phyloP scores from a whole-genome alignment of 176 grass and related monocot genomes.

The Microstegium vimineum region DNA sequence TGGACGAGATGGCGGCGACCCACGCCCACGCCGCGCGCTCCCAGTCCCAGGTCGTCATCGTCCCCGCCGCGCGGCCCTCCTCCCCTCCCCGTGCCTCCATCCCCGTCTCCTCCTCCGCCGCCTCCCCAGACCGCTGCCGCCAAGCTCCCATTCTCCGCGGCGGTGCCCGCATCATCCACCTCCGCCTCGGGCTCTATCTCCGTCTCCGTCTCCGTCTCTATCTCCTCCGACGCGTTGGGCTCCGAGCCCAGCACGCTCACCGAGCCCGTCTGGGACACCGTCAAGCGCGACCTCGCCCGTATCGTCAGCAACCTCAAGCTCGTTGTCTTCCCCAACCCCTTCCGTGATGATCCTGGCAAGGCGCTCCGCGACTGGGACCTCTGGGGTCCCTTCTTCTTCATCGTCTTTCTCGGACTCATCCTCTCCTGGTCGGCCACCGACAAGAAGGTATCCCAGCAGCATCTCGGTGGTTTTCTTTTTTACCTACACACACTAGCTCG shows the following conservation, averaged over 20 bases:
- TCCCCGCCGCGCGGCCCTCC: slow-evolving; percentile 42
- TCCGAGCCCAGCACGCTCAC: slow-evolving; percentile 59
- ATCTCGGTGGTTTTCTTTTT: no score
- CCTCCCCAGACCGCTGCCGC: neutral
- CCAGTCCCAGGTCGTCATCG: neutral
- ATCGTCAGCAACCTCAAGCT: slow-evolving; percentile 92
- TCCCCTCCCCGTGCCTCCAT: slow-evolving; percentile 69
- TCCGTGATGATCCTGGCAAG: slow-evolving; percentile 84
- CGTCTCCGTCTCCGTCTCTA: slow-evolving; percentile 25
- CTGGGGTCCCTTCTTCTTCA: slow-evolving; percentile 99
- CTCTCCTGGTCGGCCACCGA: slow-evolving; percentile 88
- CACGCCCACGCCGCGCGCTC: no score
- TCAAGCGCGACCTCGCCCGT: slow-evolving; percentile 81
- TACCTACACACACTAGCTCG: no score
- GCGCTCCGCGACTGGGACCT: slow-evolving; percentile 94
- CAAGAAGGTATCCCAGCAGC: slow-evolving; percentile 56
- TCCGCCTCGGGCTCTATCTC: neutral
- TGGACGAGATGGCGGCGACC: slow-evolving; percentile 83
- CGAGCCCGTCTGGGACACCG: slow-evolving; percentile 88
- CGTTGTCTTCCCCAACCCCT: slow-evolving; percentile 94
- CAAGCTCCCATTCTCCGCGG: slow-evolving; percentile 28
- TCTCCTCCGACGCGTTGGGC: slow-evolving; percentile 51
- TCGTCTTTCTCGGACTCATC: slow-evolving; percentile 73
- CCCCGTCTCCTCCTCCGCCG: slow-evolving; percentile 37
- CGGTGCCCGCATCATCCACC: neutral